Percentiles rank a stretch among this genome's conserved stretches.
phyloP scores from a whole-genome alignment of 179 eudicot species.

The Drosera spatulata region DNA sequence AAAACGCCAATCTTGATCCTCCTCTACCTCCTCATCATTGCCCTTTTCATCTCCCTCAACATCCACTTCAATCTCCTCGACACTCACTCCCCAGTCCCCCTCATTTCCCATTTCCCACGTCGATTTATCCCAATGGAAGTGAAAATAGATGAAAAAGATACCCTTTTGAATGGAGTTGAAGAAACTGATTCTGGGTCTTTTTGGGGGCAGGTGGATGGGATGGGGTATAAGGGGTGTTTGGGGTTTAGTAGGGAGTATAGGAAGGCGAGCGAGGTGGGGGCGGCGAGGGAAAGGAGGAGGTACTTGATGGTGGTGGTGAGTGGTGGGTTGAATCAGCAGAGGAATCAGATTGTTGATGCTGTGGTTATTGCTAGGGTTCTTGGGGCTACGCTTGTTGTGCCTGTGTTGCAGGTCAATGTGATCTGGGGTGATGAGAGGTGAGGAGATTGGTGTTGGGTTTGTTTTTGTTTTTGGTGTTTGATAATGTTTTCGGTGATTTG shows the following conservation, averaged over 20 bases:
- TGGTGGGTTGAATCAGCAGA: slow-evolving; percentile 95
- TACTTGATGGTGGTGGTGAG: slow-evolving; percentile 80
- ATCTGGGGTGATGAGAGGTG: slow-evolving; percentile 97
- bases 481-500: too few species aligned
- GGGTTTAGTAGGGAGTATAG: slow-evolving; percentile 44
- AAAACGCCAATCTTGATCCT: not conserved
- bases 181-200: slow-evolving; percentile 24
- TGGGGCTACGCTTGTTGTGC: slow-evolving; percentile 89
- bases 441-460: not conserved
- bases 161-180: not conserved
- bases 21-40: slow-evolving; percentile 26
- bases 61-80: slow-evolving; percentile 22
- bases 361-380: slow-evolving; percentile 91
- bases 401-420: slow-evolving; percentile 76
- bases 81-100: slow-evolving; percentile 11
- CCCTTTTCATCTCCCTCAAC: slow-evolving; percentile 40
- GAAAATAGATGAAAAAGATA: not conserved
- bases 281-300: slow-evolving; percentile 35
- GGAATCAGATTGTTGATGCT: slow-evolving; percentile 98
- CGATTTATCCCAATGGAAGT: slow-evolving; percentile 23
- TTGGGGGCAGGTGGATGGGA: slow-evolving; percentile 77
- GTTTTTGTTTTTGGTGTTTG: too few species aligned
- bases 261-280: slow-evolving; percentile 11
- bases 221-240: slow-evolving; percentile 68
- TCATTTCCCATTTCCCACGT: slow-evolving; percentile 25